These are phyloP conservation scores for Multifurca ochricompacta DNA, from an alignment of 768 basidiomycete species.

Conservation along the genomic window DNA sequence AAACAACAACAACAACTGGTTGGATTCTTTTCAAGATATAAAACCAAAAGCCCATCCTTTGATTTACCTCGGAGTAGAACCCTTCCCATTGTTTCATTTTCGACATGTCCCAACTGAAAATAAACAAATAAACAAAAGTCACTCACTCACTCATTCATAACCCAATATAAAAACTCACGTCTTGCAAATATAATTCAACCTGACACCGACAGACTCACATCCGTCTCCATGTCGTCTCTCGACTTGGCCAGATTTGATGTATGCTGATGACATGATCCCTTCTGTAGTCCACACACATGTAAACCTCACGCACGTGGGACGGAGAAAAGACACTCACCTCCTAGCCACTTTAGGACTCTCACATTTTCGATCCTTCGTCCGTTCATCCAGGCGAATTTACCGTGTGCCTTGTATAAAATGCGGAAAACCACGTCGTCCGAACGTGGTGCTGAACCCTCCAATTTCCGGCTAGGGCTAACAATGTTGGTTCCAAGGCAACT, in stretches of 20 bases:
- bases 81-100: conserved; percentile 32
- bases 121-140: too few relatives aligned
- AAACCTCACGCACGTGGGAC: background rate
- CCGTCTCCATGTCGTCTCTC: background rate
- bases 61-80: conserved; percentile 36
- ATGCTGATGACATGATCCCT: conserved; percentile 15
- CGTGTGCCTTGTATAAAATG: conserved; percentile 15
- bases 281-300: conserved; percentile 4
- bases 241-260: conserved; percentile 14
- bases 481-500: background rate
- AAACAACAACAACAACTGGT: too few relatives aligned
- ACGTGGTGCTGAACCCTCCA: background rate
- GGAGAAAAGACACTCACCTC: background rate
- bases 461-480: background rate
- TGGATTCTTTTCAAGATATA: too few relatives aligned
- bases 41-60: too few relatives aligned
- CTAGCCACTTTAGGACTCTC: conserved; percentile 10
- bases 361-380: conserved; percentile 11
- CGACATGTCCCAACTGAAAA: conserved; percentile 28
- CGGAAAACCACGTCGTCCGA: conserved; percentile 10
- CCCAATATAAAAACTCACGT: too few relatives aligned
- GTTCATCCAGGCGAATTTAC: conserved; percentile 16
- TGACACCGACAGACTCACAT: background rate
- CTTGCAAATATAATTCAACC: conserved; percentile 15
- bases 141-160: too few relatives aligned